Evolutionary conservation across 1,284 basidiomycete genomes (phyloP), one percentile per base, ranked within the genome.

Genomic region (Ceraceosorus guamensis): DNA sequence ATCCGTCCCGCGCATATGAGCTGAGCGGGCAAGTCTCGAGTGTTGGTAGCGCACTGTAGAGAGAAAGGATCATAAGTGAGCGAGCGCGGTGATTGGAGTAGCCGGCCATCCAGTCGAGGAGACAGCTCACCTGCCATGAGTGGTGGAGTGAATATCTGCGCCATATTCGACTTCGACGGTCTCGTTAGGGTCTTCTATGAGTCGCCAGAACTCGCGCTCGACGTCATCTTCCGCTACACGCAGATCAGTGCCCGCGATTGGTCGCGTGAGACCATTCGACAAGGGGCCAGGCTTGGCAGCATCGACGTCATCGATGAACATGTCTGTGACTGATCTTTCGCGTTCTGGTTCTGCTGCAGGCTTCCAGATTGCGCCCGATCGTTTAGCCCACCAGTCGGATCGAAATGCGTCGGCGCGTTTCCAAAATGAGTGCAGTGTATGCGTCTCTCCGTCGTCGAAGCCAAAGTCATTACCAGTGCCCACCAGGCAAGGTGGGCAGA

Each of bases 121-220:
- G 39, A 18, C 16, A 11, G 71, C 81, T 65, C 74, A 91, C 90
- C 89, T 91, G 75, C 95, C 93, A 70, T 97, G 91, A 4, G 90
- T 93, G 0, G 92, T 92, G 3, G 92, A 95, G 77, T 97, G 92
- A 31, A 99, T 87, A 76, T 99, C 95, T 0, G 95, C 95, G 31
- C 95, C 95, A 73, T 99, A 99, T 78, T 99, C 95, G 46, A 98
- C 87, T 77, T 98, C 95, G 16, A 99, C 91, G 0, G 89, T 92
- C 76, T 98, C 93, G 45, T 83, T 80, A 50, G 84, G 83, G 37
- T 87, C 88, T 76, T 95, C 87, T 5, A 96, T 91, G 49, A 99
- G 82, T 44, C 92, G 82, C 95, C 95, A 99, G 74, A 98, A 99
- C 77, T 98, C 93, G 51, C 83, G 82, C 80, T 99, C 95, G 2